Base-by-base conservation (phyloP, 345 rosid genomes). In the Rhizophora mangle region DNA sequence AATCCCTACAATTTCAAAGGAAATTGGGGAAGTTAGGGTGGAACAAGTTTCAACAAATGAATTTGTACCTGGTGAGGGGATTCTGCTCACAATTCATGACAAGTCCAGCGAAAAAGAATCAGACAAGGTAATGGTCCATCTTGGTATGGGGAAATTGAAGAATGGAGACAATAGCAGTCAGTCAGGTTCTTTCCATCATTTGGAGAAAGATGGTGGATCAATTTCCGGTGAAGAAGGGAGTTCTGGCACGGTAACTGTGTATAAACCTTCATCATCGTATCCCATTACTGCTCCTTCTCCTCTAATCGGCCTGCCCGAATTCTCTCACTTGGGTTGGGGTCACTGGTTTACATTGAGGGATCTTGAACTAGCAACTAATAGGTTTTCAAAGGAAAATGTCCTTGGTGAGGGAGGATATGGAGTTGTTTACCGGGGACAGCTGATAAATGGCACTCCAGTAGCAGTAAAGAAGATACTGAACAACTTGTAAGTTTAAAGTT, bases 391-490 rank as follows among this genome's bases (percentile, higher is more conserved):
- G 79, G 96, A 89, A 53, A 87, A 85, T 68, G 76, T 89, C 70
- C 81, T 89, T 63, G 96, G 96, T 15, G 96, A 89, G 81, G 93
- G 96, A 60, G 96, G 96, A 32, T 87, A 87, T 72, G 96, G 96
- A 52, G 87, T 89, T 72, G 93, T 89, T 67, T 89, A 87, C 66
- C 82, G 51, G 73, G 96, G 96, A 34, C 71, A 83, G 30, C 78
- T 89, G 73, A 85, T 87, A 73, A 89, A 89, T 74, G 89, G 93
- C 27, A 81, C 87, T 39, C 88, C 93, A 4, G 92, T 87, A 70
- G 96, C 96, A 30, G 91, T 89, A 30, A 89, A 89, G 79, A 89
- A 86, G 85, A 79, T 89, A 60, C 77, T 89, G 66, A 89, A 89
- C 78, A 89, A 87, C 69, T 10, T 89, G 96, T 89, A 75, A 84